Conservation (phyloP, 106 monocot genomes). For the Acorus calamus region DNA sequence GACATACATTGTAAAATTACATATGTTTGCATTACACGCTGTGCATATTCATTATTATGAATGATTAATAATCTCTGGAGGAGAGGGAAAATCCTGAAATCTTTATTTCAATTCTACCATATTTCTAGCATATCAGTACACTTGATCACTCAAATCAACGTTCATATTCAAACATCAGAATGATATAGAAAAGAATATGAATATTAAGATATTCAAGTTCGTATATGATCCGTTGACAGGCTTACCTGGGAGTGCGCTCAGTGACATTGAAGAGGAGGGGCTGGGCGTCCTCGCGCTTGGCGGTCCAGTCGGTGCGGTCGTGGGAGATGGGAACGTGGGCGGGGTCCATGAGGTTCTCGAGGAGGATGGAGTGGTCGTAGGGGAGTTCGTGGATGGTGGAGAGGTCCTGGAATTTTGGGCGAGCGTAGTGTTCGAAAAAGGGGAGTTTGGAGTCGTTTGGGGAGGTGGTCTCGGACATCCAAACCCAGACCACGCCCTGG, state of each 20-base stretch:
- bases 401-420: conserved; percentile 56
- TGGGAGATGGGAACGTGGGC: conserved; percentile 98
- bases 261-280: conserved; percentile 56
- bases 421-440: conserved; percentile 65
- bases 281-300: conserved; percentile 83
- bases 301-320: conserved; percentile 92
- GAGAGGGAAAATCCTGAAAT: too few relatives aligned
- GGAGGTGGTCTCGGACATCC: conserved; percentile 69
- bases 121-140: too few relatives aligned
- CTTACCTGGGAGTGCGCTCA: conserved; percentile 24
- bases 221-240: too few relatives aligned
- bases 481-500: conserved; percentile 91
- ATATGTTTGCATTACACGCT: too few relatives aligned
- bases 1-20: too few relatives aligned
- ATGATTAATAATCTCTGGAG: too few relatives aligned
- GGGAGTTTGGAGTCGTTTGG: conserved; percentile 60
- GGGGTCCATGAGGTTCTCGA: conserved; percentile 98
- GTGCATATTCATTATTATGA: too few relatives aligned
- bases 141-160: too few relatives aligned
- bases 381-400: conserved; percentile 93
- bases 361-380: conserved; percentile 90
- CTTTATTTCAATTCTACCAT: too few relatives aligned
- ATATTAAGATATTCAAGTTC: too few relatives aligned
- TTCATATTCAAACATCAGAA: too few relatives aligned
- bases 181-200: too few relatives aligned